Base-by-base conservation (phyloP, 306 rosid genomes). In the Prunus salicina region DNA sequence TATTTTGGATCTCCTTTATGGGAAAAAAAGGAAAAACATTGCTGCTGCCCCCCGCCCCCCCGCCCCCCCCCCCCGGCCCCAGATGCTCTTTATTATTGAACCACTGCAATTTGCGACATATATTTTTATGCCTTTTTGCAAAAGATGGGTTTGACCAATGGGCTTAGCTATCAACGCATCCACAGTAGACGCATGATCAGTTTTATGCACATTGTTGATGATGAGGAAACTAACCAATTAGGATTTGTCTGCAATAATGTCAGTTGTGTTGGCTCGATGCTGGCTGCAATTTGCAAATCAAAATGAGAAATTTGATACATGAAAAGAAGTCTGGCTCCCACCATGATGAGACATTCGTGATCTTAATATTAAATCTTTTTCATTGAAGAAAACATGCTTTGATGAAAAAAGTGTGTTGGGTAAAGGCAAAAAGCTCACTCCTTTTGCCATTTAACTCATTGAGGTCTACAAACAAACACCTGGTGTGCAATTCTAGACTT, bases 171-270 rank as follows among this genome's bases (percentile, higher is more conserved):
- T 38, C 73, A 38, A 18, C 28, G 45, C 41, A 27, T n/a, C 28
- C 46, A 70, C 64, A 61, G 76, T 78, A 63, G 64, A 78, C 50
- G 43, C 67, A 62, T 28, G 64, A 77, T 77, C 25, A 69, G 28
- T 38, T 46, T 46, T 18, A 15, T 64, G 64, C 3, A 52, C 57
- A 24, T 58, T 58, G 64, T 12, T 13, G 16, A 58, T 47, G 52
- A n/a, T 56, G n/a, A 43, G 16, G 25, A 25, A 66, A 20, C 52
- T 43, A 20, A 45, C 72, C 55, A 22, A 69, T 49, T 4, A 10
- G 45, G 47, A 12, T 32, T 28, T 18, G 14, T 62, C n/a, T 28
- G 67, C 43, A 28, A 61, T 62, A 14, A 12, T 62, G 19, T 27
- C 43, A 1, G n/a, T 30, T 62, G 15, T 25, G 15, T 15, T 28